Percentiles rank a stretch among this genome's conserved stretches.
Evolutionary conservation across 108 stramenopile species (phyloP).

Genomic region (Seminavis robusta): DNA sequence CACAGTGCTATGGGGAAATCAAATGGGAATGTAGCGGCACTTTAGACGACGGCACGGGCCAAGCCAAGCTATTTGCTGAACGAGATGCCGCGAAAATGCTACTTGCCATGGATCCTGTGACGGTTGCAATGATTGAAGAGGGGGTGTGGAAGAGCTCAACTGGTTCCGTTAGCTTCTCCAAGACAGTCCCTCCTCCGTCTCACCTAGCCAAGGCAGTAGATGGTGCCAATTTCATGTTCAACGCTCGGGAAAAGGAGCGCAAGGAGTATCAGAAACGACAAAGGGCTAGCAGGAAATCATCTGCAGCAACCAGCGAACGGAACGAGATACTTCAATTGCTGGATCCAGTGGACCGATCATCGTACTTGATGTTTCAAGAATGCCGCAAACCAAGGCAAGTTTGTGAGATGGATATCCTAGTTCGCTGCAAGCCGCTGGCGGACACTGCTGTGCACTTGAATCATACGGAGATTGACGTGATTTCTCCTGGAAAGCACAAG

Average conservation of each 20-base stretch:
- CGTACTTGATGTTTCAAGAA: conserved; percentile 63
- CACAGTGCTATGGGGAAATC: conserved; percentile 28
- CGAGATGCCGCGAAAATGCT: conserved; percentile 69
- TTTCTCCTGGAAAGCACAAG: conserved; percentile 23
- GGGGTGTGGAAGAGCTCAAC: conserved; percentile 52
- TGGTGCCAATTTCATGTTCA: conserved; percentile 4
- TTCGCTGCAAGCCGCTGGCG: conserved; percentile 73
- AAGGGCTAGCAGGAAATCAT: no score
- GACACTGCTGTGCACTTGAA: conserved; percentile 45
- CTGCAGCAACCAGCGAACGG: no score
- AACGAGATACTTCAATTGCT: no score
- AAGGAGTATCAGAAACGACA: conserved; percentile 7
- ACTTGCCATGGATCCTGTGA: conserved; percentile 31
- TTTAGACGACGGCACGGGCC: conserved; percentile 82
- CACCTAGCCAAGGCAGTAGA: conserved; percentile 38
- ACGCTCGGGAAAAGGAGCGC: not conserved
- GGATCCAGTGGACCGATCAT: conserved; percentile 35
- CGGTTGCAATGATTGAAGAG: conserved; percentile 44
- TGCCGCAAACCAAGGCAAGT: conserved; percentile 42
- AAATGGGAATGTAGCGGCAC: conserved; percentile 86
- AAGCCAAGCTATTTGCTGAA: conserved; percentile 80
- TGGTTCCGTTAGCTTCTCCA: conserved; percentile 53
- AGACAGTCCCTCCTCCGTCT: conserved; percentile 46
- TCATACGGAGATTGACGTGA: conserved; percentile 55
- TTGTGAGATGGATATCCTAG: conserved; percentile 53